Percentiles rank a stretch among this genome's conserved stretches.
These are phyloP conservation scores for Didymella segeticola DNA, from an alignment of 2,329 filamentous ascomycete genomes.

Conservation along the genomic window DNA sequence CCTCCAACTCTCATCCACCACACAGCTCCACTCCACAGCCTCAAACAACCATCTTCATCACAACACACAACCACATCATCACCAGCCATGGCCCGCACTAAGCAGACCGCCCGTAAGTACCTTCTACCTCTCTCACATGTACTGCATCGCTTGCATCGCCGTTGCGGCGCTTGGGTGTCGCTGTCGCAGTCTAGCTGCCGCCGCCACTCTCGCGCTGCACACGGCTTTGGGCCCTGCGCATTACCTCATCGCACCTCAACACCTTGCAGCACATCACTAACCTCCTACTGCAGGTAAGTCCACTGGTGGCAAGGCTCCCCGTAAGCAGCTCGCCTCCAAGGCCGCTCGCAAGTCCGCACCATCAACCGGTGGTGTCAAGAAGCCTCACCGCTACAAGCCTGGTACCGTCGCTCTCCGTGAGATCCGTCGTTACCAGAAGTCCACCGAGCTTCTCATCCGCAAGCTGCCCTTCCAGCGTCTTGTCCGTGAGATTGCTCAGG, in stretches of 20 bases:
- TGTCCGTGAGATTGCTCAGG: conserved; percentile 76
- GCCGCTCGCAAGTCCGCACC: conserved; percentile 97
- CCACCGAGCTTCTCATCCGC: conserved; percentile 82
- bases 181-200: conserved; percentile 21
- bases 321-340: conserved; percentile 99
- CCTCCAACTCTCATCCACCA: conserved; percentile 47
- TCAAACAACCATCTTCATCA: conserved; percentile 15
- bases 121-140: conserved; percentile 12
- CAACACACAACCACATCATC: conserved; percentile 6
- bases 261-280: conserved; percentile 31
- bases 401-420: conserved; percentile 85
- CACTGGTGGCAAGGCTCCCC: conserved; percentile 74
- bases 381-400: conserved; percentile 63
- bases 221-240: conserved; percentile 7
- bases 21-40: conserved; percentile 38
- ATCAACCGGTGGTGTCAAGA: conserved; percentile 78
- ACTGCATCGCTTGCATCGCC: conserved; percentile 30
- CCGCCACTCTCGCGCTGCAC: conserved; percentile 27
- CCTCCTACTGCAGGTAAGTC: conserved; percentile 67
- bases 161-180: conserved; percentile 23
- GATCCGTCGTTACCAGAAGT: conserved; percentile 89
- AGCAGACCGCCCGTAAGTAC: conserved; percentile 63
- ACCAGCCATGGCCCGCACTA: conserved; percentile 59
- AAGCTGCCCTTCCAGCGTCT: conserved; percentile 83
- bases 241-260: conserved; percentile 11